Percentiles rank a stretch among this genome's conserved stretches.
These are phyloP conservation scores for Dactylellina leptospora DNA, from an alignment of 2,329 filamentous ascomycete genomes.

Conservation along the genomic window DNA sequence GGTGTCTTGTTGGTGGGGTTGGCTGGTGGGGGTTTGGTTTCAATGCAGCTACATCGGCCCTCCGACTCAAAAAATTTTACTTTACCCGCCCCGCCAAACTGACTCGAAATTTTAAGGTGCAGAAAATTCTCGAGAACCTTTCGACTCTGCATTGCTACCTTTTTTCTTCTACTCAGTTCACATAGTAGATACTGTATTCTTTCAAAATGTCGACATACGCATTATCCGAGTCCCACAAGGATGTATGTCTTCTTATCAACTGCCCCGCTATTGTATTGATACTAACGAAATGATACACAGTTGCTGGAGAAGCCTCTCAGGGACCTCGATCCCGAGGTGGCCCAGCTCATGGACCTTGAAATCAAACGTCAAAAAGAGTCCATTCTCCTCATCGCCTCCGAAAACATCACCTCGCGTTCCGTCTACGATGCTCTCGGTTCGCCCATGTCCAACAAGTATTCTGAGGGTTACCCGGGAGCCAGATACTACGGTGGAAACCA, in stretches of 20 bases:
- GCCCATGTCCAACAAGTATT: slow-evolving; percentile 99
- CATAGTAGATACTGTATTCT: slow-evolving; percentile 4
- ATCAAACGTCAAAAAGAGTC: slow-evolving; percentile 97
- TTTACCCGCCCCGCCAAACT: slow-evolving; percentile 52
- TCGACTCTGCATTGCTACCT: slow-evolving; percentile 8
- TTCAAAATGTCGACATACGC: slow-evolving; percentile 64
- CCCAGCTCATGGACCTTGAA: slow-evolving; percentile 95
- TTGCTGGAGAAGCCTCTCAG: slow-evolving; percentile 95
- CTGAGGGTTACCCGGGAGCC: slow-evolving; percentile 95
- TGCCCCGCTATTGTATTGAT: slow-evolving; percentile 55
- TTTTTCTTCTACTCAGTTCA: slow-evolving; percentile 7
- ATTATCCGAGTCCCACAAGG: slow-evolving; percentile 67
- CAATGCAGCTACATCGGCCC: slow-evolving; percentile 44
- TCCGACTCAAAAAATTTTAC: slow-evolving; percentile 50
- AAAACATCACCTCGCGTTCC: slow-evolving; percentile 98
- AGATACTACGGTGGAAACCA: slow-evolving; percentile 99
- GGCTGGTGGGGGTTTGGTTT: neutral
- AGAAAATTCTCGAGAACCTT: slow-evolving; percentile 11
- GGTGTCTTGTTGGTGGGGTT: slow-evolving; percentile 9
- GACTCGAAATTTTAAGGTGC: neutral
- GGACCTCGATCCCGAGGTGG: slow-evolving; percentile 92
- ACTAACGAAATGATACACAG: slow-evolving; percentile 66
- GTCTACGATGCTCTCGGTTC: slow-evolving; percentile 97
- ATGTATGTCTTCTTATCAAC: slow-evolving; percentile 61
- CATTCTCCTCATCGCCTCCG: slow-evolving; percentile 97